Evolutionary conservation across 345 rosid species (phyloP), one percentile per base, ranked within the genome.

Genomic region (Lumnitzera racemosa): DNA sequence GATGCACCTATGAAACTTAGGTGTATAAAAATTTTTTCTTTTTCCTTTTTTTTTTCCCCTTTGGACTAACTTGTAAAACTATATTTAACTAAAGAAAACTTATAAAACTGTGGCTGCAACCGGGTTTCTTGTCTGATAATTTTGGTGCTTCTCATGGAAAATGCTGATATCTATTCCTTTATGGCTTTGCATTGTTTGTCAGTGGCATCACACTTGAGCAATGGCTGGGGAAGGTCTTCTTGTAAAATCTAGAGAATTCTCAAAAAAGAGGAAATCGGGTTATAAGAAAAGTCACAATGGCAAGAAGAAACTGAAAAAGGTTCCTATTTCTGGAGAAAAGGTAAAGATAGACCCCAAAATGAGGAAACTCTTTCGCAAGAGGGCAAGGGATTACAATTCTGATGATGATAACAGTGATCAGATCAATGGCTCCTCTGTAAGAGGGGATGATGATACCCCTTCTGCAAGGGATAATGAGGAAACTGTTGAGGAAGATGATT

Each of bases 321-420:
- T 61, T 57, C 79, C 59, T 46, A 67, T 77, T 17, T 16, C 64
- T 2, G 71, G 81, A 20, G 75, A 71, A 52, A 81, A 73, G 76
- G 75, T 71, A 16, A 90, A 78, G 72, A 69, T 81, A 4, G 76
- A 79, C 48, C 63, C 66, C 62, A 86, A 75, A 69, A 66, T 81
- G 76, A 79, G 70, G 61, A 84, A 80, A 67, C 71, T 91, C 7
- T 83, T 73, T 56, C 72, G 74, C 29, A 83, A 78, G 80, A 82
- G 96, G 77, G 96, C 90, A 12, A 81, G 89, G 27, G 97, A 81
- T 2, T 94, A 94, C 72, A 80, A 94, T 67, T 90, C 99, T 1
- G 97, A 90, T 57, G 83, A 78, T 1, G 95, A 82, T 3, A 74
- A 36, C 43, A 36, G 74, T 16, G 65, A 53, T 16, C 58, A 36